Evolutionary conservation across 2,329 filamentous ascomycete genomes (phyloP), one percentile per base, ranked within the genome.

Genomic region (Colletotrichum sansevieriae): DNA sequence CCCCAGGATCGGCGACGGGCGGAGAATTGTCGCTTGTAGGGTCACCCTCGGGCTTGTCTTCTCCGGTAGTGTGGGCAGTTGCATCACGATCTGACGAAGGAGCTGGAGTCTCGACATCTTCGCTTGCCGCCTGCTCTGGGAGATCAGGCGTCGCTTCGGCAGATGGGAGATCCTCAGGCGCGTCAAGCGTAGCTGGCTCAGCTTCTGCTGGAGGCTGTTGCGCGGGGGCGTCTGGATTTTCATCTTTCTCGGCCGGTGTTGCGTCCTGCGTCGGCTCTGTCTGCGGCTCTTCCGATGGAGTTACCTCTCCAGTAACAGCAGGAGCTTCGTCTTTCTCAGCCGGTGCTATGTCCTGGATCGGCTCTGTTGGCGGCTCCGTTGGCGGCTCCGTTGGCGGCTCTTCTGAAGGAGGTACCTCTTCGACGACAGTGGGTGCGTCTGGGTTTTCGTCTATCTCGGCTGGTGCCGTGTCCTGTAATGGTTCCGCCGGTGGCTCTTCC

Each of bases 121-220:
- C 49, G 1, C 0, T 25, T 18, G 49, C 6, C 18, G 2, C 29
- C 3, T 52, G 22, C 22, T 29, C 25, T 2, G 29, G 49, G 18
- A 35, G 15, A 5, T 15, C 22, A 25, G 55, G 39, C 10, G 72
- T 35, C 33, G 70, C 60, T 54, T 72, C 70, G 25, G 43, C 41
- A 47, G 52, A 49, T 39, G 61, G 49, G 52, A 63, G 8, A 18
- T 71, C 68, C 29, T 70, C 58, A 7, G 70, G n/a, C 4, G 43
- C 20, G 22, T 71, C 71, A 18, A 29, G 25, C 25, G 25, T 29
- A 29, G 25, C 25, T 7, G 25, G 25, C 25, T 29, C 25, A 4
- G 4, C 25, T 29, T 29, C 25, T 29, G 25, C 1, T 29, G 25
- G 25, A 29, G 25, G 25, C 25, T 29, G 25, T 29, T 29, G 25